Evolutionary conservation across 163 green algal species (phyloP).

Genomic region (Scenedesmus sp.): DNA sequence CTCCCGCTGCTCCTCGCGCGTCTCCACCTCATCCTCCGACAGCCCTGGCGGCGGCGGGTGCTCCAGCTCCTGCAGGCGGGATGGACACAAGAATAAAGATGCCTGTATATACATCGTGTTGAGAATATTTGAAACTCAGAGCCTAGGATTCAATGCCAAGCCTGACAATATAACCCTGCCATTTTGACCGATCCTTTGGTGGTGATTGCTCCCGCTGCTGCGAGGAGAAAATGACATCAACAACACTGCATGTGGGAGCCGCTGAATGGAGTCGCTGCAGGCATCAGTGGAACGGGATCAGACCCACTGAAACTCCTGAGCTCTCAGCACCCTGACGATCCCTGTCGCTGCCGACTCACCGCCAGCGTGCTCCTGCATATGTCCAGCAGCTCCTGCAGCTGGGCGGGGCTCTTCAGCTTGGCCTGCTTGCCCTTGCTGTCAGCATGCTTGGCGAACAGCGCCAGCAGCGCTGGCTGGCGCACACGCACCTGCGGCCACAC

Average conservation of each 20-base stretch:
- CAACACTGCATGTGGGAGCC: too few species aligned
- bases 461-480: conserved; percentile 74
- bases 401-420: conserved; percentile 95
- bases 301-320: not conserved
- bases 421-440: conserved; percentile 96
- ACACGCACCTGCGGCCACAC: conserved; percentile 33
- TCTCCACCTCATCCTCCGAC: conserved; percentile 64
- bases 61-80: conserved; percentile 18
- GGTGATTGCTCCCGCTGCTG: too few species aligned
- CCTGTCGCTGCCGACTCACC: too few species aligned
- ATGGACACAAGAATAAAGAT: not conserved
- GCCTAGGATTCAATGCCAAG: too few species aligned
- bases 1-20: conserved; percentile 75
- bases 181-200: too few species aligned
- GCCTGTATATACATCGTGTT: too few species aligned
- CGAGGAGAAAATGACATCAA: too few species aligned
- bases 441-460: conserved; percentile 92
- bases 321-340: too few species aligned
- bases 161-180: too few species aligned
- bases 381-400: conserved; percentile 96
- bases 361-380: conserved; percentile 82
- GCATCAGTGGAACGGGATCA: too few species aligned
- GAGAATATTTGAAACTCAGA: too few species aligned
- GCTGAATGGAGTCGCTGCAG: too few species aligned
- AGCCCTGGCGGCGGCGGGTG: not conserved